Evolutionary conservation across 441 rosid species (phyloP), one percentile per base, ranked within the genome.

Genomic region (Pelargonium cotyledonis): DNA sequence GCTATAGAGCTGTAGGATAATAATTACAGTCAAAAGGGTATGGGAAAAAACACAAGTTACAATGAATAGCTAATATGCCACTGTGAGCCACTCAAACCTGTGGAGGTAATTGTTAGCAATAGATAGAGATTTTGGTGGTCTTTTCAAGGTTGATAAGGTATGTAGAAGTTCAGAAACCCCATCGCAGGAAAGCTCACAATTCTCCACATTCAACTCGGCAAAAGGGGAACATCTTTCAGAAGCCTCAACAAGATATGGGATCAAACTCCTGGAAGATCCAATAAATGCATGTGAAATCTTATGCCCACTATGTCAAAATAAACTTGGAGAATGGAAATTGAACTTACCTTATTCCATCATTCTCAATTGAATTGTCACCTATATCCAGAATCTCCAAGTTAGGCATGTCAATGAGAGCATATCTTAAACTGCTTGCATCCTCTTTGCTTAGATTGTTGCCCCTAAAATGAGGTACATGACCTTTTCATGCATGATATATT

Each of bases 101-200:
- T 93, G 89, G 7, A 91, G 92, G 76, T 65, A 58, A 79, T 94
- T 94, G 75, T 94, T 95, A 64, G 92, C 95, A 73, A 94, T 70
- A 43, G 97, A 84, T 31, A 94, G 85, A 73, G 80, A 81, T 67
- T 80, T 79, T 31, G 81, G 77, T 19, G 92, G 82, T 74, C 69
- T 84, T 65, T 79, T 72, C 40, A 81, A 80, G 51, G 76, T 73
- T 63, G 85, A 85, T 41, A 94, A 82, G 35, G 81, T 70, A 76
- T 82, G 78, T 69, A 94, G 76, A 72, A 94, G 87, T 74, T 76
- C 81, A 35, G 68, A 72, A 64, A 82, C 92, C 68, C 97, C 97
- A 71, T 72, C 16, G 23, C 74, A 71, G 63, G 97, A 87, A 78
- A 89, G 84, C 72, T 89, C 97, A 77, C 95, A 91, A 74, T 76